Evolutionary conservation across 257 asterid genomes (phyloP).

Genomic region (Solanum chiquidenum): DNA sequence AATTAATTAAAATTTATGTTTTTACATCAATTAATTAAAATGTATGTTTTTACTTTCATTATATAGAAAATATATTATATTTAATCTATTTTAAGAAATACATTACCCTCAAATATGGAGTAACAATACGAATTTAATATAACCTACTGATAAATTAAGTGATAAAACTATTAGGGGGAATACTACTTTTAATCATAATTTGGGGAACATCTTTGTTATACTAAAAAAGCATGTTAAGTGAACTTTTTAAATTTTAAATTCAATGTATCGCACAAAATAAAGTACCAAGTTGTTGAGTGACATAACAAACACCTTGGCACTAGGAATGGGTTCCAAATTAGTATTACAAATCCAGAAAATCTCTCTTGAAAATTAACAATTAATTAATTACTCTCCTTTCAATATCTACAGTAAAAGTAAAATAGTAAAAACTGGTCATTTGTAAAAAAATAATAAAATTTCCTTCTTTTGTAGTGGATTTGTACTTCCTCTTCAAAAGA

Average conservation of each 20-base stretch:
- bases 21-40: background rate
- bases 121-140: background rate
- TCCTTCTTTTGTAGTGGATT: background rate
- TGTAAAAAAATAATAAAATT: background rate
- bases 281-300: background rate
- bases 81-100: background rate
- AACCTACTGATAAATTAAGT: background rate
- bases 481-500: background rate
- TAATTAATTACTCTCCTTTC: background rate
- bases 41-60: background rate
- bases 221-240: background rate
- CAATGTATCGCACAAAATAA: background rate
- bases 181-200: background rate
- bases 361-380: background rate
- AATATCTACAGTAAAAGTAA: background rate
- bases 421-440: background rate
- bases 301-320: background rate
- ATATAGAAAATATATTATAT: background rate
- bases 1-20: background rate
- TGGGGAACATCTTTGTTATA: background rate
- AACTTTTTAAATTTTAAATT: background rate
- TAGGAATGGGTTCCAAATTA: background rate
- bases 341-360: background rate
- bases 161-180: background rate
- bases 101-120: background rate